Conservation (phyloP, 1,139 yeast species). For the Lodderomyces pseudojiufengensis region DNA sequence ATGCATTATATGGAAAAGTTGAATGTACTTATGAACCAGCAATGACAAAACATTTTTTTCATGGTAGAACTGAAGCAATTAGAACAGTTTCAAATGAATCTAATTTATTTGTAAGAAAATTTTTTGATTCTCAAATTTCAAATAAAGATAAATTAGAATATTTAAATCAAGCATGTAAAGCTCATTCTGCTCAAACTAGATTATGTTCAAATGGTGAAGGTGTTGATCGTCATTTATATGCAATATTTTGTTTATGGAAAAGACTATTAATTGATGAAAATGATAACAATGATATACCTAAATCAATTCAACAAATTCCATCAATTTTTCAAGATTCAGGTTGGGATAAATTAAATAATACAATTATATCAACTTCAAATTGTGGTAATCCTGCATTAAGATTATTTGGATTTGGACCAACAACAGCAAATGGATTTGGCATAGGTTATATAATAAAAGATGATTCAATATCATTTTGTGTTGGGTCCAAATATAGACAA, state of each 20-base stretch:
- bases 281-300: conserved; percentile 10
- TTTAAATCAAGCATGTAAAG: conserved; percentile 64
- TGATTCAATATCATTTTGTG: conserved; percentile 80
- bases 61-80: conserved; percentile 91
- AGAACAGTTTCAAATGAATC: conserved; percentile 81
- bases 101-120: conserved; percentile 76
- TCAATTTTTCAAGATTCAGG: conserved; percentile 71
- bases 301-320: conserved; percentile 18
- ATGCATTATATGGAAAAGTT: conserved; percentile 86
- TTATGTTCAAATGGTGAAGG: conserved; percentile 75
- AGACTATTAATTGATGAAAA: conserved; percentile 46
- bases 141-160: conserved; percentile 58
- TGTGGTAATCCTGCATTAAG: conserved; percentile 84
- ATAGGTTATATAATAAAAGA: conserved; percentile 86
- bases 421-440: conserved; percentile 86
- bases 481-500: conserved; percentile 87
- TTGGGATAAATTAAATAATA: conserved; percentile 56
- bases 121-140: conserved; percentile 66
- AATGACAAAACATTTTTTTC: conserved; percentile 83
- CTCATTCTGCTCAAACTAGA: conserved; percentile 67
- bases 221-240: conserved; percentile 87
- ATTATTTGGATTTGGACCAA: conserved; percentile 91
- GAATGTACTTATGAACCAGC: conserved; percentile 96
- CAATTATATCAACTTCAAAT: conserved; percentile 42
- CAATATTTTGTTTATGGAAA: conserved; percentile 85